These are phyloP conservation scores for Wallemia ichthyophaga DNA, from an alignment of 1,284 basidiomycete genomes.

Conservation along the genomic window DNA sequence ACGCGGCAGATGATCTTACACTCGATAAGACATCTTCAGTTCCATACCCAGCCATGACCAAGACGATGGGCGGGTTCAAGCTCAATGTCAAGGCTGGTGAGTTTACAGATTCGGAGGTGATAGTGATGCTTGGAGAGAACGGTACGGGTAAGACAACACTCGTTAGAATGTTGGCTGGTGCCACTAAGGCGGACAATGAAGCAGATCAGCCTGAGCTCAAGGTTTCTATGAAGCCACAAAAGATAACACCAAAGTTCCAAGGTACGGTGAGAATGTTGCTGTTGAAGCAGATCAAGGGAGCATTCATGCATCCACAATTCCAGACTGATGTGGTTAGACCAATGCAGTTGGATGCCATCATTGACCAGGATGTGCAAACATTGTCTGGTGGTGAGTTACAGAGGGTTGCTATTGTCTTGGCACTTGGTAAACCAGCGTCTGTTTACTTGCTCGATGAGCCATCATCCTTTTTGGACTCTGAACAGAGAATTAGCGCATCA, in stretches of 20 bases:
- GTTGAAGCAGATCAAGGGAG: constrained; percentile 66
- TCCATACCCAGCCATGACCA: constrained; percentile 74
- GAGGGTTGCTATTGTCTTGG: constrained; percentile 73
- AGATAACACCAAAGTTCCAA: constrained; percentile 79
- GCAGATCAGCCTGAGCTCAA: constrained; percentile 43
- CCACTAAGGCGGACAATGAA: constrained; percentile 50
- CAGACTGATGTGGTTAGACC: constrained; percentile 86
- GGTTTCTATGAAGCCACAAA: constrained; percentile 83
- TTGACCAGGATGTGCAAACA: constrained; percentile 89
- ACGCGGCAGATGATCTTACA: constrained; percentile 61
- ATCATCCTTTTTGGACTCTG: constrained; percentile 65
- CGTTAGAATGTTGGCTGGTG: constrained; percentile 64
- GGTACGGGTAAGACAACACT: constrained; percentile 94
- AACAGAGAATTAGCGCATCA: constrained; percentile 86
- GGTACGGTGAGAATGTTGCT: constrained; percentile 75
- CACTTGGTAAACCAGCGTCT: constrained; percentile 27
- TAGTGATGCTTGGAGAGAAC: constrained; percentile 91
- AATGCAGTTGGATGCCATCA: constrained; percentile 65
- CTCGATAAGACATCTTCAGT: constrained; percentile 58
- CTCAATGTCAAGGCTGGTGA: constrained; percentile 56
- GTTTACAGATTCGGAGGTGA: constrained; percentile 88
- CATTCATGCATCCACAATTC: constrained; percentile 94
- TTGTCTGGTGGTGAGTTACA: constrained; percentile 88
- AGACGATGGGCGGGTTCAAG: constrained; percentile 78
- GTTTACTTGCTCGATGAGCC: constrained; percentile 12